Evolutionary conservation across 2,329 filamentous ascomycete species (phyloP).

Genomic region (Bertia moriformis): DNA sequence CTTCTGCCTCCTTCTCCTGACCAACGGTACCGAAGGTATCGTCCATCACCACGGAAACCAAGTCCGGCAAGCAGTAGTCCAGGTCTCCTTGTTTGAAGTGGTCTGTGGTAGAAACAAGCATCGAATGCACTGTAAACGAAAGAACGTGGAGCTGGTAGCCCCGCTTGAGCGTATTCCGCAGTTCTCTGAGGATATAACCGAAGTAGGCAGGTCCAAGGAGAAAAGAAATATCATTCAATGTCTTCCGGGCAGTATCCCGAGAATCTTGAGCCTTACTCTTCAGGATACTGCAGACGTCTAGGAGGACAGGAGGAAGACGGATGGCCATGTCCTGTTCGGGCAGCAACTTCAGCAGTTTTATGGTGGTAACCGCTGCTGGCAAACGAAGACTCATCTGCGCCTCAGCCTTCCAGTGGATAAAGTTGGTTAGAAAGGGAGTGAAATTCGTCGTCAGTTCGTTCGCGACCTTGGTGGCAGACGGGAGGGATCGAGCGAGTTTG

Average conservation of each 20-base stretch:
- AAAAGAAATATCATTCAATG: slow-evolving; percentile 49
- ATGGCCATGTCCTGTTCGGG: slow-evolving; percentile 41
- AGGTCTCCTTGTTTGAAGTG: slow-evolving; percentile 48
- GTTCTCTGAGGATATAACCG: slow-evolving; percentile 54
- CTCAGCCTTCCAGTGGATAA: slow-evolving; percentile 59
- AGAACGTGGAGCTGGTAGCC: slow-evolving; percentile 67
- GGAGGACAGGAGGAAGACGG: slow-evolving; percentile 46
- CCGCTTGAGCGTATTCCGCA: slow-evolving; percentile 46
- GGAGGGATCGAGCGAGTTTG: slow-evolving; percentile 34
- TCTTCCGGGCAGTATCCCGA: slow-evolving; percentile 54
- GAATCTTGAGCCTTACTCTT: slow-evolving; percentile 54
- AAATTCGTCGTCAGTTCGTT: slow-evolving; percentile 44
- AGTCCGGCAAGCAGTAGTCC: slow-evolving; percentile 52
- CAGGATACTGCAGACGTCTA: slow-evolving; percentile 57
- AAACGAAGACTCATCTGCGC: slow-evolving; percentile 57
- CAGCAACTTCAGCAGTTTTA: slow-evolving; percentile 51
- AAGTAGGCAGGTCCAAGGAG: slow-evolving; percentile 52
- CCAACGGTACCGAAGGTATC: slow-evolving; percentile 60
- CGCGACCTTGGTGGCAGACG: slow-evolving; percentile 34
- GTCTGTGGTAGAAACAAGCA: slow-evolving; percentile 45
- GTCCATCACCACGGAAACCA: slow-evolving; percentile 57
- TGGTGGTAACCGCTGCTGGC: slow-evolving; percentile 50
- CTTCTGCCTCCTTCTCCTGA: slow-evolving; percentile 63
- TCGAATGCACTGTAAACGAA: slow-evolving; percentile 58
- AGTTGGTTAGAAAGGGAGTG: slow-evolving; percentile 44